These are phyloP conservation scores for Apophysomyces sp. DNA, from an alignment of 371 early-diverging fungal genomes.

Conservation along the genomic window DNA sequence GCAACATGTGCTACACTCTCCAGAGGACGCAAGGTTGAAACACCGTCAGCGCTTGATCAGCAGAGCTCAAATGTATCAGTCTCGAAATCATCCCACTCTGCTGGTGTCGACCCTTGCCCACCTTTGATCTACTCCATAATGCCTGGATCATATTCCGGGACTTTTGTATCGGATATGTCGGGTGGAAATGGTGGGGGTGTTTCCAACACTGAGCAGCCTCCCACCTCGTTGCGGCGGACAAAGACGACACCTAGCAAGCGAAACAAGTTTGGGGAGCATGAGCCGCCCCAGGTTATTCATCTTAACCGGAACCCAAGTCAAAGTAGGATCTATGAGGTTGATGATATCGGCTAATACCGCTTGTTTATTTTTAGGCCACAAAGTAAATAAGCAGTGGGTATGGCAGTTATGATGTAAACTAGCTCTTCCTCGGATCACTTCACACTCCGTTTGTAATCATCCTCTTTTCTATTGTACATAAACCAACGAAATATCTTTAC, in stretches of 20 bases:
- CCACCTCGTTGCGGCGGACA: constrained; percentile 15
- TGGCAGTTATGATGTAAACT: neutral
- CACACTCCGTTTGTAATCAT: neutral
- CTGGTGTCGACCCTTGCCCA: neutral
- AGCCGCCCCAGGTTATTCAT: constrained; percentile 24
- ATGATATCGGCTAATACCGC: neutral
- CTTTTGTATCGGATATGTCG: neutral
- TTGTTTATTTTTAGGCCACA: constrained; percentile 5
- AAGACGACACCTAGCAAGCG: constrained; percentile 24
- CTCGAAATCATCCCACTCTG: constrained; percentile 2
- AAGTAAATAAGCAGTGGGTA: neutral
- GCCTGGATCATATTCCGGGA: constrained; percentile 19
- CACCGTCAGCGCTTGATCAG: neutral
- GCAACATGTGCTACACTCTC: neutral
- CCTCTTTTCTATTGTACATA: neutral
- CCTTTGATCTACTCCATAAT: constrained; percentile 18
- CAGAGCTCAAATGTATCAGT: neutral
- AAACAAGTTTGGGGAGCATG: constrained; percentile 13
- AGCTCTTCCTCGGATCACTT: neutral
- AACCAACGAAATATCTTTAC: neutral
- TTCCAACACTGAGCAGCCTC: neutral
- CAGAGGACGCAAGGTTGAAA: neutral
- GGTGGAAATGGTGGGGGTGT: neutral
- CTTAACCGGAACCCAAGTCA: constrained; percentile 34
- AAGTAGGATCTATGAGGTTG: constrained; percentile 2